Base-by-base conservation (phyloP, 1,284 basidiomycete species). In the Thecaphora thlaspeos region DNA sequence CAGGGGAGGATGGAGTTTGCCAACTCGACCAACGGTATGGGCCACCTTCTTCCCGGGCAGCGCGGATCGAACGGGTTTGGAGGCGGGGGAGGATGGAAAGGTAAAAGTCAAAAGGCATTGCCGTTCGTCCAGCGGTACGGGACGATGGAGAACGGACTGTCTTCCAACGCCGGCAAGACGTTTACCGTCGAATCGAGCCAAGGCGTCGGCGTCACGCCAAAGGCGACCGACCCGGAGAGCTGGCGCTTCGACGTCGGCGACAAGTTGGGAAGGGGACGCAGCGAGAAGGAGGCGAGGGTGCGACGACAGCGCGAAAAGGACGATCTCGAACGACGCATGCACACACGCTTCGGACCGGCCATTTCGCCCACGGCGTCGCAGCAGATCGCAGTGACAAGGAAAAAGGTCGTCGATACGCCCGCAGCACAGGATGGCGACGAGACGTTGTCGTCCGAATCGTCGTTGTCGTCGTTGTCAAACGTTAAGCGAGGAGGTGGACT, bases 1-100 rank as follows among this genome's bases (percentile, higher is more conserved):
- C 84, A 86, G 0, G 83, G 83, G 0, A 82, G 92, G 41, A 83
- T 91, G 2, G 93, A 96, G 78, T 92, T 95, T 66, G 83, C 88
- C 43, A 58, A 64, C 22, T 44, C 49, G 2, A 58, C 61, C 12
- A 52, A 41, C 12, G 3, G 46, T 4, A 43, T 63, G 23, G 50
- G 47, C 18, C 22, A 22, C 38, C 17, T 45, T 17, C 36, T 22
- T 30, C 17, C 52, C 19, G 2, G 22, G 19, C 11, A 51, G 41
- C 38, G 48, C 44, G 36, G 24, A 37, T 1, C 48, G 15, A 17
- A 24, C 51, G 4, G 41, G 48, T 3, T 38, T 26, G 0, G 38
- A 37, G 19, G 32, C 50, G 1, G n/a, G n/a, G n/a, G n/a, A n/a
- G n/a, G n/a, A n/a, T n/a, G n/a, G n/a, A n/a, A n/a, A n/a, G n/a